These are phyloP conservation scores for Hirschioporus abietinus DNA, from an alignment of 768 basidiomycete genomes.

Conservation along the genomic window DNA sequence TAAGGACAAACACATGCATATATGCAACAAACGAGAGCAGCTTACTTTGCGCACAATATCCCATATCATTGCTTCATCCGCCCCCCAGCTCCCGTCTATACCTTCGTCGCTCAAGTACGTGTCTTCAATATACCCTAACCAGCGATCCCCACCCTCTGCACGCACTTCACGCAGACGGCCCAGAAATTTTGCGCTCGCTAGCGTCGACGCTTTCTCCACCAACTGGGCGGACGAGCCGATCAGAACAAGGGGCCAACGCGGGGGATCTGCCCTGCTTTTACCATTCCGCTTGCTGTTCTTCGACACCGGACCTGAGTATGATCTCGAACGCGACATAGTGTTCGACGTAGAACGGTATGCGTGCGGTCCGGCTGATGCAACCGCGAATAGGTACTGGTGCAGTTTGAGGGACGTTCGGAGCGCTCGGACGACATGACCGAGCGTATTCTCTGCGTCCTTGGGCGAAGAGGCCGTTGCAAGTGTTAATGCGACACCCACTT, in stretches of 20 bases:
- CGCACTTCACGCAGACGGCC: constrained; percentile 40
- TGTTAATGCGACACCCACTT: constrained; percentile 55
- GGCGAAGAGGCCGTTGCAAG: constrained; percentile 36
- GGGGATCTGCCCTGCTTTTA: not conserved
- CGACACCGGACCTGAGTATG: not conserved
- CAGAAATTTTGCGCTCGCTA: constrained; percentile 65
- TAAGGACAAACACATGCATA: constrained; percentile 1
- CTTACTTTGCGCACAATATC: constrained; percentile 57
- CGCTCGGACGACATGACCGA: constrained; percentile 44
- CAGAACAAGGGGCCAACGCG: constrained; percentile 42
- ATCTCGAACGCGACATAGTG: not conserved
- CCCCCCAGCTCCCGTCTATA: not conserved
- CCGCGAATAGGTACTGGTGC: constrained; percentile 25
- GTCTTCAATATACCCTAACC: constrained; percentile 47
- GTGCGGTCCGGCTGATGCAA: constrained; percentile 27
- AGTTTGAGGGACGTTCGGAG: constrained; percentile 39
- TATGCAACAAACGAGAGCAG: not conserved
- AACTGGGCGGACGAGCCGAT: constrained; percentile 49
- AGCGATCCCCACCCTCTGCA: constrained; percentile 19
- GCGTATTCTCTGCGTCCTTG: constrained; percentile 49
- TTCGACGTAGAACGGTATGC: constrained; percentile 31
- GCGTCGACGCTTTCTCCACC: constrained; percentile 62
- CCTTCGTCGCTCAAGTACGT: constrained; percentile 45
- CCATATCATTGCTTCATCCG: constrained; percentile 61
- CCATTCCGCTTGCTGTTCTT: not conserved